Evolutionary conservation across 768 basidiomycete species (phyloP).

Genomic region (Agaricus sinodeliciosus): DNA sequence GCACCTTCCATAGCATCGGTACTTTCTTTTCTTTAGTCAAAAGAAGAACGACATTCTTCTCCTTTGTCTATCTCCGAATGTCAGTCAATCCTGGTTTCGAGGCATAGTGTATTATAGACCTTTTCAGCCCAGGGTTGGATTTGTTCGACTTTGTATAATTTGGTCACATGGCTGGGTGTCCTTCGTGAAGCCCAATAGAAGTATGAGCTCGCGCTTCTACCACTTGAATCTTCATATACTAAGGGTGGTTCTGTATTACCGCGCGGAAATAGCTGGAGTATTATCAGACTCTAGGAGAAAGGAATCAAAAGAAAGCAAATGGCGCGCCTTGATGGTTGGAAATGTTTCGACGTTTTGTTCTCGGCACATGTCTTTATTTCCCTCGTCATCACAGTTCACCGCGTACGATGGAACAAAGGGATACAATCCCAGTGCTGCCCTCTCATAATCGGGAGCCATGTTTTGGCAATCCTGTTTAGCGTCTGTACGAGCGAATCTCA

Average conservation of each 20-base stretch:
- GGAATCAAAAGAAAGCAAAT: neutral
- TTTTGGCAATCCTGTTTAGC: constrained; percentile 64
- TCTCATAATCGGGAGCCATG: constrained; percentile 78
- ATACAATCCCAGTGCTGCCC: constrained; percentile 69
- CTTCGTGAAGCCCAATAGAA: constrained; percentile 73
- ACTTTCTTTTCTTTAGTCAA: constrained; percentile 69
- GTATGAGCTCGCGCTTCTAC: constrained; percentile 51
- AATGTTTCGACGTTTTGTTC: constrained; percentile 83
- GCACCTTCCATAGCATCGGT: constrained; percentile 73
- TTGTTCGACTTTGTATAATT: constrained; percentile 46
- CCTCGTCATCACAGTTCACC: constrained; percentile 78
- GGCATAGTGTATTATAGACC: constrained; percentile 32
- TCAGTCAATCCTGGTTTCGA: neutral
- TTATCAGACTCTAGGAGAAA: neutral
- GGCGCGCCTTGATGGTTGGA: constrained; percentile 77
- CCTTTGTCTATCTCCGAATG: constrained; percentile 18
- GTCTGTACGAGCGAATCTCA: neutral
- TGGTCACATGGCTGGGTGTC: constrained; percentile 64
- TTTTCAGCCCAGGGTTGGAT: constrained; percentile 63
- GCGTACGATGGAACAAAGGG: constrained; percentile 86
- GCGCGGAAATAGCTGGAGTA: constrained; percentile 63
- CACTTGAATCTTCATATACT: constrained; percentile 59
- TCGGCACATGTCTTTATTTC: constrained; percentile 75
- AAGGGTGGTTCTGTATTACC: constrained; percentile 56
- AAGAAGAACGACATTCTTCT: constrained; percentile 52